Evolutionary conservation across 768 basidiomycete species (phyloP).

Genomic region (Lentinula aciculospora): DNA sequence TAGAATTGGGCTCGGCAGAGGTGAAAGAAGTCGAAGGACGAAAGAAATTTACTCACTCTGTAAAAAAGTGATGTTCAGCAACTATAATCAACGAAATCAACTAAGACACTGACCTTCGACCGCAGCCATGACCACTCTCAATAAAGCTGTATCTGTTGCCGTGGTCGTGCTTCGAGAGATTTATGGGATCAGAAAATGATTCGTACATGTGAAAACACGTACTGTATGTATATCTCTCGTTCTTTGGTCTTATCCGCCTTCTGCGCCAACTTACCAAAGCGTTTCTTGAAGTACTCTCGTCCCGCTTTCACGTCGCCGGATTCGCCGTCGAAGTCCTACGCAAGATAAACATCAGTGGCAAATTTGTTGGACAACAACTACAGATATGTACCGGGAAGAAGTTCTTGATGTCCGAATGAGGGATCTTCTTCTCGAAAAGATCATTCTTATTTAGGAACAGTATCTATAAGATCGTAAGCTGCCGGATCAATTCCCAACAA

Average conservation of each 20-base stretch:
- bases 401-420: constrained; percentile 75
- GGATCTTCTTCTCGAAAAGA: constrained; percentile 82
- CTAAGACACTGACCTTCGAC: constrained; percentile 70
- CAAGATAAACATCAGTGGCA: constrained; percentile 3
- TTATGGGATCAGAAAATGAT: constrained; percentile 7
- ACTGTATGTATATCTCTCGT: constrained; percentile 94
- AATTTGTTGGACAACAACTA: not conserved
- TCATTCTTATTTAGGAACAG: constrained; percentile 96
- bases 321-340: constrained; percentile 81
- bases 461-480: constrained; percentile 44
- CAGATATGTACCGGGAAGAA: constrained; percentile 70
- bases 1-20: constrained; percentile 16
- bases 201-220: constrained; percentile 25
- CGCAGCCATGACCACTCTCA: constrained; percentile 91
- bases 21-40: constrained; percentile 16
- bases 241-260: constrained; percentile 82
- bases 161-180: constrained; percentile 63
- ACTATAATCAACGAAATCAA: constrained; percentile 7
- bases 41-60: constrained; percentile 59
- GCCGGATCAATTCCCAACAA: not conserved
- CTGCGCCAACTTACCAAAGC: constrained; percentile 77
- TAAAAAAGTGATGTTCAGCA: constrained; percentile 13
- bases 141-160: constrained; percentile 84
- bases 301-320: constrained; percentile 67
- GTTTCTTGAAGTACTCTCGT: constrained; percentile 84